Evolutionary conservation across 306 rosid genomes (phyloP), one percentile per base, ranked within the genome.

Genomic region (Biancaea sappan): DNA sequence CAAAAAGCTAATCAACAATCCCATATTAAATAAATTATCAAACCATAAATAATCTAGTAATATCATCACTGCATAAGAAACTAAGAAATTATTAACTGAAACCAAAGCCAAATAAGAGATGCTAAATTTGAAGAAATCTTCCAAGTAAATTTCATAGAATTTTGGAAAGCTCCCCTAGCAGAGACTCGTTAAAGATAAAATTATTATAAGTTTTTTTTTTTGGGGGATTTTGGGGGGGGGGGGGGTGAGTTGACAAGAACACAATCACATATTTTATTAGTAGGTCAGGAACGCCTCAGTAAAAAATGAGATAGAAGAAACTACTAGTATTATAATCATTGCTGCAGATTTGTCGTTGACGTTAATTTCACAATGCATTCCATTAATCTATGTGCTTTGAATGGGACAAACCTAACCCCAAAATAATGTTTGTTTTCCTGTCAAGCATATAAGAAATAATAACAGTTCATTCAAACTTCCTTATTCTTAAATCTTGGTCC

Each of bases 11-110:
- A 26, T 26, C 61, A 67, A 21, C 58, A 22, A 24, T 54, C 21
- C 18, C 53, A 25, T 66, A 66, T 76, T 24, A 25, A 68, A 52
- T 53, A 25, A 48, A 60, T 60, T 12, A 64, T 26, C 54, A 15
- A 40, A n/a, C 35, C 60, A 67, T 41, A 29, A 54, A 32, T 44
- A 62, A 21, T 75, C 28, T 50, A 19, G 6, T 18, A n/a, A 26
- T 2, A 19, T 8, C 67, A 60, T 29, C 56, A 46, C 43, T 9
- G 29, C 6, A 52, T 14, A 38, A 29, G 61, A 24, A 22, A 35
- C 65, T 46, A 50, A 68, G 51, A 68, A 54, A 48, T 11, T 16
- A 19, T 40, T 18, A 22, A 22, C 35, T 25, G 52, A 68, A 13
- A 47, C 76, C 58, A 58, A 9, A 58, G 43, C 48, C 60, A 65